These are phyloP conservation scores for Schizochytrium sp. DNA, from an alignment of 108 stramenopile species.

Conservation along the genomic window DNA sequence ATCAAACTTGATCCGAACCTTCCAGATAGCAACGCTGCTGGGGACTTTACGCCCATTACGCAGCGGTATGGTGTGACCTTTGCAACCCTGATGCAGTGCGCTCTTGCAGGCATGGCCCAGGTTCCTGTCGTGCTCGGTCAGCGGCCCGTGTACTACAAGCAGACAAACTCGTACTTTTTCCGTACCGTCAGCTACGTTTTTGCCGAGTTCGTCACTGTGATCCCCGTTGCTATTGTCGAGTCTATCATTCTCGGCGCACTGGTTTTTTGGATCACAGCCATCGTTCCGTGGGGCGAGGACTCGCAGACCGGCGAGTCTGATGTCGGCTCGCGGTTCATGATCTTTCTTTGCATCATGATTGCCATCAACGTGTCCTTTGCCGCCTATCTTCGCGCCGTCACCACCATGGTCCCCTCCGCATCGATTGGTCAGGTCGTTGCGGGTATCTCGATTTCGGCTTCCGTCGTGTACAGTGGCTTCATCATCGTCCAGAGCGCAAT, in stretches of 20 bases:
- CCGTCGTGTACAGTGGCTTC: neutral
- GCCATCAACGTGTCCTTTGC: neutral
- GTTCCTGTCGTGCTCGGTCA: neutral
- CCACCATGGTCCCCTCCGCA: neutral
- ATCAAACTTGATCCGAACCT: neutral
- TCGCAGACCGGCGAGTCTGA: neutral
- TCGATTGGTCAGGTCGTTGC: neutral
- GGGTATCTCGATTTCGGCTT: neutral
- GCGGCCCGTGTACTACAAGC: neutral
- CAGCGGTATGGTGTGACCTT: neutral
- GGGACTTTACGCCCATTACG: neutral
- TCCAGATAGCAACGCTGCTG: neutral
- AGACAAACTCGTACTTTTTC: constrained; percentile 53
- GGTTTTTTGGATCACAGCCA: neutral
- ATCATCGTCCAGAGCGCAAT: neutral
- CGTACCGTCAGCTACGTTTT: constrained; percentile 27
- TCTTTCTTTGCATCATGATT: neutral
- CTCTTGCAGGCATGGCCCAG: neutral
- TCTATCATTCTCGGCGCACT: constrained; percentile 40
- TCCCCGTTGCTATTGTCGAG: constrained; percentile 35
- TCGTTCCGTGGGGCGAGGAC: neutral
- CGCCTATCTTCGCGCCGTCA: neutral
- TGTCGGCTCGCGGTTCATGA: neutral
- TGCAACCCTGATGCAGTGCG: neutral
- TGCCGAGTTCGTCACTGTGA: neutral